Base-by-base conservation (phyloP, 2,329 filamentous ascomycete genomes). In the Curvularia lunata region DNA sequence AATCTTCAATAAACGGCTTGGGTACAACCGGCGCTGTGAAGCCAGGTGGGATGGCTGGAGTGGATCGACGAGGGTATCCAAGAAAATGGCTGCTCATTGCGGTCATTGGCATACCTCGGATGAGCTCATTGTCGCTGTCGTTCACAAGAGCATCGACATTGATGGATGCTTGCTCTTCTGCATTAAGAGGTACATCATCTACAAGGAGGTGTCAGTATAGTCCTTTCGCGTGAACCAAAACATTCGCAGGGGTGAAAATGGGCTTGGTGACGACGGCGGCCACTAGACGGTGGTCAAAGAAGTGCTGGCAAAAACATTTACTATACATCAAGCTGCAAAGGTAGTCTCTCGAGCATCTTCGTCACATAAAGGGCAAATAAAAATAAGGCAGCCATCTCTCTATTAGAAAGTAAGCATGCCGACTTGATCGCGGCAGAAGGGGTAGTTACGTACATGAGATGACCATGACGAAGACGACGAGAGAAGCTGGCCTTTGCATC, bases 81-180 rank as follows among this genome's bases (percentile, higher is more conserved):
- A 76, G 62, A 19, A 71, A 63, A 8, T 71, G 72, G 46, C 57
- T 58, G 19, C 54, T 51, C 37, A 73, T 41, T 9, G 68, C 62
- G 18, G 63, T 67, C 30, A 52, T 59, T 23, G 63, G 59, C 38
- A 52, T 56, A 18, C 37, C 60, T 27, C 59, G 85, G 78, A 57
- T 50, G 50, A 60, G 65, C 62, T 68, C 69, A 30, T 63, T 58
- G 5, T 75, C 71, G 28, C 62, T 61, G 43, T 91, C 88, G 21
- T 87, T 85, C 12, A 91, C 88, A 4, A 91, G 78, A 3, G 87
- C 87, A 71, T 91, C 88, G 40, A 91, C 85, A n/a, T 84, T 87
- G 42, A 81, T 81, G 2, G 81, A 83, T 12, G 83, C 87, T 63
- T 88, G 86, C 60, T 88, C 86, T 45, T 88, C 79, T 10, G 83